Evolutionary conservation across 2,329 filamentous ascomycete genomes (phyloP).

Genomic region (Neopestalotiopsis sp.): DNA sequence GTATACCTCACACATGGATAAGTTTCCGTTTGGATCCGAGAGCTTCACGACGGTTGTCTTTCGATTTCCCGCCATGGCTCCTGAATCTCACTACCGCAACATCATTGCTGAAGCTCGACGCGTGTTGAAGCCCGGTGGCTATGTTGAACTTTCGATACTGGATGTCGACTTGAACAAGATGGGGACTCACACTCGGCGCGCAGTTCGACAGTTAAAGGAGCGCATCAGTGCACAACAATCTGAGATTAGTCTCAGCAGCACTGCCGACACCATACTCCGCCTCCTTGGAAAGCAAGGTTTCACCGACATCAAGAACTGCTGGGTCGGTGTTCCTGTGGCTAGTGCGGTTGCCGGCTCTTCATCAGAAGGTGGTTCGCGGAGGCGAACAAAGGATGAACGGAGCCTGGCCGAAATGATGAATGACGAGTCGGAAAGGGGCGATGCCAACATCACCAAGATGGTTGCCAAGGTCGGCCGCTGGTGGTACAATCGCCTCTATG

Average conservation of each 20-base stretch:
- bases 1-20: conserved; percentile 64
- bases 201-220: conserved; percentile 74
- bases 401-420: conserved; percentile 75
- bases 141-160: conserved; percentile 78
- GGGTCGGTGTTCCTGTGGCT: conserved; percentile 78
- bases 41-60: conserved; percentile 80
- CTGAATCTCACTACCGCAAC: conserved; percentile 71
- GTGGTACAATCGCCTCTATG: conserved; percentile 97
- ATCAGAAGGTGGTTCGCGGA: conserved; percentile 36
- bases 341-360: conserved; percentile 46
- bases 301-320: conserved; percentile 73
- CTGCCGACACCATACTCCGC: conserved; percentile 66
- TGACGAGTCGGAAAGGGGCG: conserved; percentile 71
- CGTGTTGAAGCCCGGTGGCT: conserved; percentile 78
- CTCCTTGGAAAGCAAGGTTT: conserved; percentile 74
- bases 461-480: conserved; percentile 90
- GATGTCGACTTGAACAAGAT: conserved; percentile 85
- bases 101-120: conserved; percentile 77
- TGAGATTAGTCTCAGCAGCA: conserved; percentile 64
- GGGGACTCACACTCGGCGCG: conserved; percentile 72
- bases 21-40: conserved; percentile 76
- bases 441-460: conserved; percentile 89
- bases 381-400: conserved; percentile 49
- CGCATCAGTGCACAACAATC: conserved; percentile 66
- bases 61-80: conserved; percentile 74